phyloP scores from a whole-genome alignment of 148 eudicot species.

The Linanthus parryae region DNA sequence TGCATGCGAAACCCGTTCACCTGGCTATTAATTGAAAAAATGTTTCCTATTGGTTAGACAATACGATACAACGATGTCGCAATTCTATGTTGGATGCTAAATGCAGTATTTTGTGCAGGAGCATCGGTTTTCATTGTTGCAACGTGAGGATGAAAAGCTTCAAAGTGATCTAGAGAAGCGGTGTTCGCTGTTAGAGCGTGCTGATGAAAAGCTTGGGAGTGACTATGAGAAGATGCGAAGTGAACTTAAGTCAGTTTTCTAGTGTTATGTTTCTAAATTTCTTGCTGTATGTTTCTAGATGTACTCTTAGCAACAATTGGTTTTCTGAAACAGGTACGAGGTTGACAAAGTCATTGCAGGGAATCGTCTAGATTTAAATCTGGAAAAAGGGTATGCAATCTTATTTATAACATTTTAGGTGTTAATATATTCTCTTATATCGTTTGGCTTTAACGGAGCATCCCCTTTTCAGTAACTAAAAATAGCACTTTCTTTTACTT shows the following conservation, averaged over 20 bases:
- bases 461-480: no score
- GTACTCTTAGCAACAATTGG: not conserved
- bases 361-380: conserved; percentile 64
- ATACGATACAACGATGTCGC: no score
- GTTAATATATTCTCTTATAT: no score
- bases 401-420: no score
- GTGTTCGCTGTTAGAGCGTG: conserved; percentile 66
- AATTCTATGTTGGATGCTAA: no score
- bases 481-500: no score
- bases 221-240: conserved; percentile 78
- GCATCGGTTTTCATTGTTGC: conserved; percentile 67
- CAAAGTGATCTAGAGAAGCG: conserved; percentile 70
- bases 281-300: not conserved
- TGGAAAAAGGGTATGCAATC: conserved; percentile 53
- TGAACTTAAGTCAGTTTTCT: conserved; percentile 56
- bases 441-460: no score
- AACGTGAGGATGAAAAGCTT: conserved; percentile 74
- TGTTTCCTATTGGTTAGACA: no score
- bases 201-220: conserved; percentile 62
- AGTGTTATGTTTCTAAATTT: not conserved
- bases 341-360: conserved; percentile 72
- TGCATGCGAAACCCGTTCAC: no score
- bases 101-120: conserved; percentile 57
- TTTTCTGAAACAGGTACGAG: conserved; percentile 38
- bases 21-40: no score